Conservation (phyloP, 108 stramenopile genomes). For the Cyclotella baltica region DNA sequence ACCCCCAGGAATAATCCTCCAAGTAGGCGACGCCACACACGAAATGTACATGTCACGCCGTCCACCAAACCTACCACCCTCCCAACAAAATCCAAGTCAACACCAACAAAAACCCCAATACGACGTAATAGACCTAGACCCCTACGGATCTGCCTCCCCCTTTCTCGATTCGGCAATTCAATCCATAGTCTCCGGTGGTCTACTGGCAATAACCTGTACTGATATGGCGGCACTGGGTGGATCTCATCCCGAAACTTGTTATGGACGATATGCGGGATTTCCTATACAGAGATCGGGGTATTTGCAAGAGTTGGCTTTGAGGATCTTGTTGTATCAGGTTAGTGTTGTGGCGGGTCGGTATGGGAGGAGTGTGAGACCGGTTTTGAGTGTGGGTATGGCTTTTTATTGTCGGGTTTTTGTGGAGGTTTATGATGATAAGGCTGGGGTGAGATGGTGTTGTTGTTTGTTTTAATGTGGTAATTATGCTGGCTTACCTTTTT, state of each 20-base stretch:
- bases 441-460: slow-evolving; percentile 63
- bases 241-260: slow-evolving; percentile 94
- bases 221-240: slow-evolving; percentile 98
- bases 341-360: slow-evolving; percentile 90
- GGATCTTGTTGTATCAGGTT: slow-evolving; percentile 90
- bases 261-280: slow-evolving; percentile 91
- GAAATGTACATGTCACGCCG: slow-evolving; percentile 81
- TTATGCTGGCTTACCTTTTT: neutral
- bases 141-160: slow-evolving; percentile 97
- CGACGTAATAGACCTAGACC: slow-evolving; percentile 99
- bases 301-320: slow-evolving; percentile 95
- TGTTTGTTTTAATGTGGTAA: neutral
- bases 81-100: slow-evolving; percentile 40
- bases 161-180: slow-evolving; percentile 97
- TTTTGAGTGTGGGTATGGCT: slow-evolving; percentile 94
- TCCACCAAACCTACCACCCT: slow-evolving; percentile 50
- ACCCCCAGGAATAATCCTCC: slow-evolving; percentile 68
- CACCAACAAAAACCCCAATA: slow-evolving; percentile 63
- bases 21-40: slow-evolving; percentile 81
- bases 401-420: slow-evolving; percentile 99
- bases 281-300: slow-evolving; percentile 88
- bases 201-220: slow-evolving; percentile 96
- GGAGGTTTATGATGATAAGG: slow-evolving; percentile 90
- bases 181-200: slow-evolving; percentile 88
- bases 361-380: slow-evolving; percentile 89